Evolutionary conservation across 768 basidiomycete species (phyloP).

Genomic region (Russula olivacea): DNA sequence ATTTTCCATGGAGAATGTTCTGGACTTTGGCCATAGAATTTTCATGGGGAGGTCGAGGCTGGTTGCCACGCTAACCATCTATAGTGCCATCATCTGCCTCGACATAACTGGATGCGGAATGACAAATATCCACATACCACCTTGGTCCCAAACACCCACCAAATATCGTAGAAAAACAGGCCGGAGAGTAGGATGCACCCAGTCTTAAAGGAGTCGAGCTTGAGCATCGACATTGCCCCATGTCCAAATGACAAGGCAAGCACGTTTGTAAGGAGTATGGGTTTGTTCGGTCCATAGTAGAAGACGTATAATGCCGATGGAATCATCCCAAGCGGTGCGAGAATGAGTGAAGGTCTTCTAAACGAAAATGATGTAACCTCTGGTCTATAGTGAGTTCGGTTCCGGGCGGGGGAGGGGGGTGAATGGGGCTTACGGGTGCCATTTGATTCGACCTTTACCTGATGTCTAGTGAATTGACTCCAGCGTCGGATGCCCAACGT

Average conservation of each 20-base stretch:
- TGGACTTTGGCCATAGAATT: conserved; percentile 76
- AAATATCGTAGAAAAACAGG: conserved; percentile 89
- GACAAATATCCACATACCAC: conserved; percentile 51
- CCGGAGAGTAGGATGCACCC: conserved; percentile 77
- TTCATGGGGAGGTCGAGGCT: conserved; percentile 91
- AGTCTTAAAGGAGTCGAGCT: conserved; percentile 85
- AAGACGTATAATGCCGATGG: conserved; percentile 63
- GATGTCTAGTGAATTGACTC: conserved; percentile 43
- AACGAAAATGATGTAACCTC: conserved; percentile 40
- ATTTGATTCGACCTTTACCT: conserved; percentile 43
- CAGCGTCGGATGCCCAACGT: conserved; percentile 48
- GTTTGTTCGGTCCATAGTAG: conserved; percentile 38
- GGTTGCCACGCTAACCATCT: conserved; percentile 95
- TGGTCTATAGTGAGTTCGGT: conserved; percentile 26
- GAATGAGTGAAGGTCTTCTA: conserved; percentile 50
- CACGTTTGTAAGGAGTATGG: conserved; percentile 73
- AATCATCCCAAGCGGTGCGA: conserved; percentile 54
- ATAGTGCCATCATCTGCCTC: conserved; percentile 2
- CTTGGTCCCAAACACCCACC: conserved; percentile 88
- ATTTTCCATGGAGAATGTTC: conserved; percentile 40
- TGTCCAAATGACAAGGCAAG: conserved; percentile 70
- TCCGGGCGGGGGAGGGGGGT: background rate
- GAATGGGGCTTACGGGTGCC: conserved; percentile 36
- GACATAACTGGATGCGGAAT: background rate
- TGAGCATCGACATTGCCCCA: conserved; percentile 71